phyloP scores from a whole-genome alignment of 2,329 filamentous ascomycete species.

The Ophiostoma fasciatum region DNA sequence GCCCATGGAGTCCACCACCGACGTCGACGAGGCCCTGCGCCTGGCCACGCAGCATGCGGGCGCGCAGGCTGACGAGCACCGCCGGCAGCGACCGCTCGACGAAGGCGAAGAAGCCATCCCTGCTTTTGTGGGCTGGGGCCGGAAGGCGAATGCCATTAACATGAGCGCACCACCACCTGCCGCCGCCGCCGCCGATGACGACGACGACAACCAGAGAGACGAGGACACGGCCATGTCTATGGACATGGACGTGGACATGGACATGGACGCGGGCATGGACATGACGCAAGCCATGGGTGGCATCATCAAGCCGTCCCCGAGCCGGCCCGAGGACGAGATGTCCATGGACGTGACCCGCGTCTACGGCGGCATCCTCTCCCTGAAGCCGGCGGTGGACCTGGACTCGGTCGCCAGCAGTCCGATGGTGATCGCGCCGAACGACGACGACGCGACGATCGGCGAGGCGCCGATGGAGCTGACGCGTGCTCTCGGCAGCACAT shows the following conservation, averaged over 20 bases:
- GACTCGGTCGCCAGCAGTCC: conserved; percentile 14
- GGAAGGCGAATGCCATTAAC: conserved; percentile 28
- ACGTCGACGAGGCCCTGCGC: conserved; percentile 62
- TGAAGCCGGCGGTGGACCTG: conserved; percentile 13
- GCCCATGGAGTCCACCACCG: conserved; percentile 52
- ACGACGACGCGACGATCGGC: conserved; percentile 24
- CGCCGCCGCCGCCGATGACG: conserved; percentile 9
- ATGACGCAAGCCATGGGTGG: conserved; percentile 34
- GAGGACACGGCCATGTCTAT: conserved; percentile 27
- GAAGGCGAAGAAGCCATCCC: conserved; percentile 57
- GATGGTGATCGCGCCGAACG: conserved; percentile 23
- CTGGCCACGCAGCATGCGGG: conserved; percentile 63
- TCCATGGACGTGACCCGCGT: conserved; percentile 90
- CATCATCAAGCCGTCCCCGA: conserved; percentile 19
- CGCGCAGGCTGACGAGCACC: conserved; percentile 9
- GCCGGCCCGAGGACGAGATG: conserved; percentile 39
- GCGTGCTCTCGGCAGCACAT: conserved; percentile 59
- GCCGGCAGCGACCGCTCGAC: conserved; percentile 46
- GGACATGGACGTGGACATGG: conserved; percentile 39
- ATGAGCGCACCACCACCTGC: too few species aligned
- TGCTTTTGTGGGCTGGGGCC: conserved; percentile 58
- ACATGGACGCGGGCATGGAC: conserved; percentile 35
- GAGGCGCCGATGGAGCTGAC: conserved; percentile 61
- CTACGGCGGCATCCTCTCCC: conserved; percentile 61
- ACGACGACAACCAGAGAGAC: conserved; percentile 12